Evolutionary conservation across 352 stramenopile genomes (phyloP), one percentile per base, ranked within the genome.

Genomic region (Labyrinthula sp.): DNA sequence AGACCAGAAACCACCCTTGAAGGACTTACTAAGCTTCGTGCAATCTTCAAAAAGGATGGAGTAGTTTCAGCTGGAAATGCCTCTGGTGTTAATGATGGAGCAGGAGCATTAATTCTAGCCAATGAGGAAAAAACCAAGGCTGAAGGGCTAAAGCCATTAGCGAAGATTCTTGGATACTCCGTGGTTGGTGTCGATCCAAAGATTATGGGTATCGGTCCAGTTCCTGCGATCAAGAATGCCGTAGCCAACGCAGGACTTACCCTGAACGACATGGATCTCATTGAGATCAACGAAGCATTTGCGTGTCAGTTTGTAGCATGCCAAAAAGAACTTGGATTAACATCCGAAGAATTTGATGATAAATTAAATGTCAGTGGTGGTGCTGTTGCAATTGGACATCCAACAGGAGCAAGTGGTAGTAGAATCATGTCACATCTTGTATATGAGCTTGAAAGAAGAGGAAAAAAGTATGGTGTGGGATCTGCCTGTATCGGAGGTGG

Each of bases 211-310:
- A 95, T 95, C 58, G 89, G 84, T 10, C 88, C 88, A 8, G 80
- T 91, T 24, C 74, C 78, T 17, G 86, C 89, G 8, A 95, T 96
- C 58, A 69, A 69, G 14, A 65, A 75, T 1, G 85, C 80, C n/a
- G 61, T 97, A 14, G 57, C 69, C 28, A 72, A 69, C 28, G 79
- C 82, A 1, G 77, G 79, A 28, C 65, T 94, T 22, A 66, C 64
- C 27, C 63, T 94, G 31, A 60, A 69, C 15, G 80, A 95, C 62
- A 89, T 95, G 49, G 87, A 95, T 63, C 74, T 92, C 28, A 68
- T 92, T 9, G 86, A 97, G 67, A 93, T 97, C 62, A 97, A 97
- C 63, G 89, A 97, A 69, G 89, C 89, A 6, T 97, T 96, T 63
- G 86, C 87, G 4, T 73, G 82, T 6, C 83, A 95, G 66, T 92